Conservation (phyloP, 169 alveolate species). For the Cytauxzoon felis region DNA sequence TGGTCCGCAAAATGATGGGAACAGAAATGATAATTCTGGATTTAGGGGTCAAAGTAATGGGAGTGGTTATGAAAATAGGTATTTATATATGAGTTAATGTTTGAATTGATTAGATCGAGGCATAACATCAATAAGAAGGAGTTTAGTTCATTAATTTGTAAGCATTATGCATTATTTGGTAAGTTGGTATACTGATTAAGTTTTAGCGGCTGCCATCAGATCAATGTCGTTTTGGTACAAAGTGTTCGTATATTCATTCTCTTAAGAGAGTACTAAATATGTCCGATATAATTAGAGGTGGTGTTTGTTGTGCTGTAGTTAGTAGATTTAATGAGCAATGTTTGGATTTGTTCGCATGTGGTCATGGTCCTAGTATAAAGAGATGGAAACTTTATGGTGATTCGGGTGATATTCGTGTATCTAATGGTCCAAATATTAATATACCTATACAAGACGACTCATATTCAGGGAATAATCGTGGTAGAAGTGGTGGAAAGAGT, state of each 20-base stretch:
- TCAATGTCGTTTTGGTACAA: conserved; percentile 58
- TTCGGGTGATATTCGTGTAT: conserved; percentile 30
- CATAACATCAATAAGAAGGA: conserved; percentile 13
- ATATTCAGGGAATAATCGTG: conserved; percentile 7
- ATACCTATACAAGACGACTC: conserved; percentile 4
- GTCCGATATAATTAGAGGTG: conserved; percentile 38
- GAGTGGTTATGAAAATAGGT: conserved; percentile 10
- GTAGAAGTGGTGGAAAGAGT: neutral
- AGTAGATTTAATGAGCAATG: conserved; percentile 22
- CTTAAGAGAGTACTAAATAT: conserved; percentile 22
- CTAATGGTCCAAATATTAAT: conserved; percentile 22
- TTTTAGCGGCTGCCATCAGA: neutral
- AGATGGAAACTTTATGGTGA: conserved; percentile 36
- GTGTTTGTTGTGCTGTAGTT: conserved; percentile 29
- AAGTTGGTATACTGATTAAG: neutral
- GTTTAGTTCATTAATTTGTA: conserved; percentile 20
- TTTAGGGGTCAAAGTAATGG: conserved; percentile 12
- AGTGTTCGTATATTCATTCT: conserved; percentile 45
- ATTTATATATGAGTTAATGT: neutral
- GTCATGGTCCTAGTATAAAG: conserved; percentile 44
- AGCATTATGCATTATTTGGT: conserved; percentile 50
- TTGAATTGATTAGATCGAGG: neutral
- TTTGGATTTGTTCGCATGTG: conserved; percentile 48
- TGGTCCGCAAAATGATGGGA: conserved; percentile 24
- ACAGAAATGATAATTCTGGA: conserved; percentile 22